Conservation (phyloP, 176 grass and related monocot genomes). For the Pontederia paniculata region DNA sequence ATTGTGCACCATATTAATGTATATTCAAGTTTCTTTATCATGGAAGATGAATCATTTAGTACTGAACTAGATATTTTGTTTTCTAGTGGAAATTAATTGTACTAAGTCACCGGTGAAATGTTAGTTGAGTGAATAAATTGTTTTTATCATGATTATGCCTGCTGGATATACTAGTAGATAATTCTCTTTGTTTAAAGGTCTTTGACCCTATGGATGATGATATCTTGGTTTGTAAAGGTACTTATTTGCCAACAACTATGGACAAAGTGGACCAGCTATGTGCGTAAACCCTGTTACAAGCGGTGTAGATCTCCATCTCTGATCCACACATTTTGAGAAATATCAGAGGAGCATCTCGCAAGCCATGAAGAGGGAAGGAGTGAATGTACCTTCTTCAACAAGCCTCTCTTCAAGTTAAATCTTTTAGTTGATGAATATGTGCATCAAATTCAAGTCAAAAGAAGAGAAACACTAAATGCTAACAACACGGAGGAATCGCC, state of each 20-base stretch:
- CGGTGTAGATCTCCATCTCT: background rate
- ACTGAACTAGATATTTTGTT: no score
- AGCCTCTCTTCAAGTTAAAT: background rate
- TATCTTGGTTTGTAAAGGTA: background rate
- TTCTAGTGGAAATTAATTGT: no score
- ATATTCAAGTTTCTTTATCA: no score
- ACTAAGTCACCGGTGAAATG: no score
- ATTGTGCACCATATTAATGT: no score
- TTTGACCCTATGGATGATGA: background rate
- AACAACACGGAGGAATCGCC: no score
- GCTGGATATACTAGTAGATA: no score
- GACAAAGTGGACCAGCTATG: background rate
- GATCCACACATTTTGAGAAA: background rate
- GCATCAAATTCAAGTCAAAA: background rate
- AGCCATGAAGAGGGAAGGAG: background rate
- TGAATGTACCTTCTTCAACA: background rate
- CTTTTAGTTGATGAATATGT: background rate
- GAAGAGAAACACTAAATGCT: background rate
- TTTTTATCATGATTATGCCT: no score
- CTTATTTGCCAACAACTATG: background rate
- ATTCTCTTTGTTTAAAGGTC: no score
- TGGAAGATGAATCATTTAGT: no score
- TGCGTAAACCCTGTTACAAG: slow-evolving; percentile 2
- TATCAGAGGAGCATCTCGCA: background rate
- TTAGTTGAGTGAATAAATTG: no score